These are phyloP conservation scores for Botrytis aclada DNA, from an alignment of 2,329 filamentous ascomycete genomes.

Conservation along the genomic window DNA sequence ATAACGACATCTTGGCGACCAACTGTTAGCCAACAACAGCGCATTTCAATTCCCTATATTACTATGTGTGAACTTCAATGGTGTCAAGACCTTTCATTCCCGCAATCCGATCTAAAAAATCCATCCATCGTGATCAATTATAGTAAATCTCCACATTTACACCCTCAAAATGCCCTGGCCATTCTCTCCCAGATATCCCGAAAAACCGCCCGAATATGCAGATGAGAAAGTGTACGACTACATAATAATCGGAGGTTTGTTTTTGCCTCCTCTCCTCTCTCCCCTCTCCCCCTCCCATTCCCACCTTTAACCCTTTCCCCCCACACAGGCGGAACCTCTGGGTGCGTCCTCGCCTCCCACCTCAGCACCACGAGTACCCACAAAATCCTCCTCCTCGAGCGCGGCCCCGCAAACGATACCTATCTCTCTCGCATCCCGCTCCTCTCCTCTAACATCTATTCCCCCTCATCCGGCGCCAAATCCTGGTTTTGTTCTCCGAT, in stretches of 20 bases:
- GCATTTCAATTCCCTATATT: neutral
- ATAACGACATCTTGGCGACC: neutral
- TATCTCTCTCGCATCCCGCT: neutral
- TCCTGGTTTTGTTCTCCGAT: neutral
- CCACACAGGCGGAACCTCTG: constrained; percentile 41
- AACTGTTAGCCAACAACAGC: neutral
- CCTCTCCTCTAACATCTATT: neutral
- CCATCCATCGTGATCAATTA: rapidly evolving
- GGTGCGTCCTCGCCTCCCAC: constrained; percentile 42
- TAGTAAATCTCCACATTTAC: too few species aligned
- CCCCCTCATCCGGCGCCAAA: neutral
- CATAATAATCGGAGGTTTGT: neutral
- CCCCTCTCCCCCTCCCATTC: neutral
- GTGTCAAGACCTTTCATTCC: too few species aligned
- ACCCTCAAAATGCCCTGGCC: neutral
- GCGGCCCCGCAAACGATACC: constrained; percentile 31
- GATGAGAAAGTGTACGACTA: neutral
- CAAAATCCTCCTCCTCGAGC: constrained; percentile 42
- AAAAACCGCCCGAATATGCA: neutral
- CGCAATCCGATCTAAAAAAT: neutral
- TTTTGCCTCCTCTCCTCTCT: neutral
- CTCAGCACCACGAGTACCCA: constrained; percentile 40
- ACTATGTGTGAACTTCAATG: too few species aligned
- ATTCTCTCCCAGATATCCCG: neutral
- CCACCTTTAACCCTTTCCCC: neutral